Base-by-base conservation (phyloP, 2,329 filamentous ascomycete species). In the Botryotinia calthae region DNA sequence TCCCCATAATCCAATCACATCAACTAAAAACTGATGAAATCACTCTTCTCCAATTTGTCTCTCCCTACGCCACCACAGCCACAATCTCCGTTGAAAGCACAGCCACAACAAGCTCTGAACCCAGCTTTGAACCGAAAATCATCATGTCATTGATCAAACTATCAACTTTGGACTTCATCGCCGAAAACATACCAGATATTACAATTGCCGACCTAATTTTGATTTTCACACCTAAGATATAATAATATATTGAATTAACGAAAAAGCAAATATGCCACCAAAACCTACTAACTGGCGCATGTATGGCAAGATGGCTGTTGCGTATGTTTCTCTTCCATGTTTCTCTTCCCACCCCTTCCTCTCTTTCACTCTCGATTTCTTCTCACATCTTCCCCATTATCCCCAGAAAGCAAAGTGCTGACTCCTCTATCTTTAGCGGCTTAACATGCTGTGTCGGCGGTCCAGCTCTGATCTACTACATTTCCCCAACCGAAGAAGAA, bases 401-500 rank as follows among this genome's bases (percentile, higher is more conserved):
- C 31, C 20, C 31, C 12, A 10, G 8, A n/a, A 28, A 37, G 51
- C 18, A 25, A 75, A 70, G 71, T 56, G n/a, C 74, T 74, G 34
- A 76, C 34, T 6, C 10, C 56, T 64, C 62, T 34, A n/a, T 71
- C 46, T 66, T 75, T 79, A 98, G 95, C 73, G 93, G 93, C 78
- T 86, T 85, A 59, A 82, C 86, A 64, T 86, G 96, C 78, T 91
- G 89, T 79, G 86, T 98, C 74, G 96, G 96, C 70, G 96, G 96
- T 5, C 96, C 96, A 37, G 91, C 92, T 25, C 84, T 98, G 70
- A 92, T 95, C 61, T 88, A 91, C 83, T 97, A 90, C 82, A 84
- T 97, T 64, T 88, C 88, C 63, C 96, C 96, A 2, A 91, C 92
- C 20, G 94, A 98, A 78, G 96, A 98, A 82, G 94, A 98, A 84